Percentiles rank a stretch among this genome's conserved stretches.
phyloP scores from a whole-genome alignment of 306 rosid genomes.

The Aeschynomene evenia region DNA sequence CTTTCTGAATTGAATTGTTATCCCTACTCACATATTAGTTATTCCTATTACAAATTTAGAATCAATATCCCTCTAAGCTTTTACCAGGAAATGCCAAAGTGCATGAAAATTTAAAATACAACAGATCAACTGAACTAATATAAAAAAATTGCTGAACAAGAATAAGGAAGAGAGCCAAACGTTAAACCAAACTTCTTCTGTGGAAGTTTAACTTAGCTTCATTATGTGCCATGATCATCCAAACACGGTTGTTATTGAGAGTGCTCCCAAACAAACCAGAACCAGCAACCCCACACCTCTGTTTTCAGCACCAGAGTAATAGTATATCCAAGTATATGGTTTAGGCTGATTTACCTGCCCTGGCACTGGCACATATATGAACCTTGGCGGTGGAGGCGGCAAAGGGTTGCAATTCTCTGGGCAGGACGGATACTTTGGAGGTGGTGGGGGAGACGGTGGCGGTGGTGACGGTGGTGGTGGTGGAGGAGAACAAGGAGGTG shows the following conservation, averaged over 20 bases:
- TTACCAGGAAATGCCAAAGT: background rate
- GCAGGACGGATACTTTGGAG: slow-evolving; percentile 29
- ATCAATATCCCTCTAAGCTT: background rate
- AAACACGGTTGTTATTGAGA: slow-evolving; percentile 29
- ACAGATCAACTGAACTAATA: background rate
- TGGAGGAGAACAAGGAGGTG: slow-evolving; percentile 20
- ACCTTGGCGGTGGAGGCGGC: slow-evolving; percentile 58
- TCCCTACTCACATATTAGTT: background rate
- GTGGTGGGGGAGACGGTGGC: slow-evolving; percentile 19
- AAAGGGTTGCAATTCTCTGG: slow-evolving; percentile 36
- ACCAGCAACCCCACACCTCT: slow-evolving; percentile 30
- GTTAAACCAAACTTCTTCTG: slow-evolving; percentile 19
- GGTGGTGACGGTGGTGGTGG: background rate
- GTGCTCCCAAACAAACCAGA: slow-evolving; percentile 40
- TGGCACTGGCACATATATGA: slow-evolving; percentile 67
- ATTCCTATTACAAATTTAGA: background rate
- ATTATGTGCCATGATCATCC: slow-evolving; percentile 24
- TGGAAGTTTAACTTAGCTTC: slow-evolving; percentile 21
- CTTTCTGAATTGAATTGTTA: slow-evolving; percentile 13
- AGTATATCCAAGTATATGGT: slow-evolving; percentile 41
- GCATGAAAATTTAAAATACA: slow-evolving; percentile 26
- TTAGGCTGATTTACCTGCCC: slow-evolving; percentile 45
- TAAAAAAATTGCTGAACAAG: slow-evolving; percentile 19
- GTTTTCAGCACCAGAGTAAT: slow-evolving; percentile 39
- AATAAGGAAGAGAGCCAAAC: slow-evolving; percentile 28